Evolutionary conservation across 805 yeast species (phyloP), one percentile per base, ranked within the genome.

Genomic region (Cyberlindnera bimundalis): DNA sequence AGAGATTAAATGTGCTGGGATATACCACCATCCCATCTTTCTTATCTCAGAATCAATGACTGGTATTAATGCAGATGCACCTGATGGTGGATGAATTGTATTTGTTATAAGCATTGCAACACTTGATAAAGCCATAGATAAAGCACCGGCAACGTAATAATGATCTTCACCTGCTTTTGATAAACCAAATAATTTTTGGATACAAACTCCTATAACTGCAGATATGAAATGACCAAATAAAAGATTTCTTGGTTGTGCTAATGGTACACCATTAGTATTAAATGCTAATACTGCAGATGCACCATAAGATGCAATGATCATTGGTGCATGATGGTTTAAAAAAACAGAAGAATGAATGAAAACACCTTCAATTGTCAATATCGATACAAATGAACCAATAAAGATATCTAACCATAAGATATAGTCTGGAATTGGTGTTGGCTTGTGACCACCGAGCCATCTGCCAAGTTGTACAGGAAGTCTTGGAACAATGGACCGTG

Each of bases 31-130:
- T 35, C 85, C 73, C 71, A 80, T 65, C 3, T 37, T 48, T 11
- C 76, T 56, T 4, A 79, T 62, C 7, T 52, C 47, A 1, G 55
- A 71, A 38, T 78, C 81, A 0, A 73, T 52, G 2, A 70, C 60
- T 0, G 86, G 84, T 8, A 81, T 58, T 27, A 81, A 53, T 0
- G 87, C 85, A 9, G 81, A 71, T 1, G 87, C 86, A 2, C 88
- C 88, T 1, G 81, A 79, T 0, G 88, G 88, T 0, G 88, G 88
- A 55, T 81, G 87, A 1, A 78, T 74, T 43, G 79, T 72, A 46
- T 77, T 77, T 5, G 70, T 57, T 1, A 78, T 46, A 12, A 73
- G 60, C 83, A 79, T 79, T 3, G 62, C 57, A 10, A 74, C 77
- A 8, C 81, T 72, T 2, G 81, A 51, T 5, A 76, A 43, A 0